A percentile compares a stretch with the other conserved stretches of the same genome.
Evolutionary conservation across 2,329 filamentous ascomycete species (phyloP).

Genomic region (Trichoderma sp.): DNA sequence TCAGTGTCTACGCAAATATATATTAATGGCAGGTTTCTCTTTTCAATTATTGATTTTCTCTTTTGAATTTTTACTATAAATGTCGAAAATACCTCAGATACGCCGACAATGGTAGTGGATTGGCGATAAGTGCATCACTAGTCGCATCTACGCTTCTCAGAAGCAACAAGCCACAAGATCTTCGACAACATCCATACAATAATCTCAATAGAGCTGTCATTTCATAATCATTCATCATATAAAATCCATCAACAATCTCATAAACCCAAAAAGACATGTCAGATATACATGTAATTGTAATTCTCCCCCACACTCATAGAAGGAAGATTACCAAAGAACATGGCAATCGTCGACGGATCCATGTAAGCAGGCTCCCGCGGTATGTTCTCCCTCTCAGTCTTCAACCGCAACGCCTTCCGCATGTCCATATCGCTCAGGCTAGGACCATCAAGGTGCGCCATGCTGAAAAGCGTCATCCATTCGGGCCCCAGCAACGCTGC

Average conservation of each 20-base stretch:
- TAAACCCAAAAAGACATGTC: not conserved
- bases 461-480: constrained; percentile 1
- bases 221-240: not conserved
- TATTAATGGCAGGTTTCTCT: too few relatives aligned
- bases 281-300: not conserved
- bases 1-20: too few relatives aligned
- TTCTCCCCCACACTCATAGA: not conserved
- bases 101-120: too few relatives aligned
- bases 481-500: not conserved
- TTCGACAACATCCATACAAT: not conserved
- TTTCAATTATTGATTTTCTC: too few relatives aligned
- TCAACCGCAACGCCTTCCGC: not conserved
- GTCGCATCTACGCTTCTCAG: too few relatives aligned
- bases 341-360: not conserved
- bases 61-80: too few relatives aligned
- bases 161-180: not conserved
- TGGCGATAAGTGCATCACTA: too few relatives aligned
- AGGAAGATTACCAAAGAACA: not conserved
- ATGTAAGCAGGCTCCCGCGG: not conserved
- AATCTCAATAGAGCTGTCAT: not conserved
- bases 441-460: not conserved
- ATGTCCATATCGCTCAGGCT: not conserved
- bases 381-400: not conserved
- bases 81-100: too few relatives aligned
- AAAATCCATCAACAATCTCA: not conserved